phyloP scores from a whole-genome alignment of 2,329 filamentous ascomycete genomes.

The Calcarisporium arbuscula region DNA sequence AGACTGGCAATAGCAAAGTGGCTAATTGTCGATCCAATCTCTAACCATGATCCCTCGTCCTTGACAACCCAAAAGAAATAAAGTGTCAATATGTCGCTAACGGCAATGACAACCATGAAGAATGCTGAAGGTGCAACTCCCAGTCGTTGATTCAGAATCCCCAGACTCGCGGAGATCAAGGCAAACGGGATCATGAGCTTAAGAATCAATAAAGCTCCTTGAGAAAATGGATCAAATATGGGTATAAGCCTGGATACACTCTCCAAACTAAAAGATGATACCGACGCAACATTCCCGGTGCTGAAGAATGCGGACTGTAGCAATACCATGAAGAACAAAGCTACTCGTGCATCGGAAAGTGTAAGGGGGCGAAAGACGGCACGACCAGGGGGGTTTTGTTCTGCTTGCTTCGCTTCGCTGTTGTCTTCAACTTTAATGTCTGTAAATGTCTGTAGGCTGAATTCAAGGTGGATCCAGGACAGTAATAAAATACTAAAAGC shows the following conservation, averaged over 20 bases:
- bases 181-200: slow-evolving; percentile 94
- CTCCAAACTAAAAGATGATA: slow-evolving; percentile 90
- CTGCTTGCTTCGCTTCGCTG: slow-evolving; percentile 12
- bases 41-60: slow-evolving; percentile 94
- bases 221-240: slow-evolving; percentile 88
- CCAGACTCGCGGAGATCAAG: slow-evolving; percentile 87
- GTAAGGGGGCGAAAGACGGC: slow-evolving; percentile 66
- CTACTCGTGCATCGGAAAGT: slow-evolving; percentile 78
- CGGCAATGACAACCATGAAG: slow-evolving; percentile 90
- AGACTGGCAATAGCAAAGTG: slow-evolving; percentile 91
- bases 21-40: slow-evolving; percentile 94
- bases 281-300: slow-evolving; percentile 90
- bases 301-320: slow-evolving; percentile 95
- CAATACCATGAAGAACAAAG: slow-evolving; percentile 91
- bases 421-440: background rate
- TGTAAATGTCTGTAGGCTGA: slow-evolving; percentile 48
- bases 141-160: slow-evolving; percentile 78
- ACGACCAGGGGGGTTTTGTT: no score
- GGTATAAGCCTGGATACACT: slow-evolving; percentile 83
- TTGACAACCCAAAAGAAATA: slow-evolving; percentile 98
- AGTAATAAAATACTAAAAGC: slow-evolving; percentile 77
- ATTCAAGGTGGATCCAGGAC: slow-evolving; percentile 88
- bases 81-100: slow-evolving; percentile 85
- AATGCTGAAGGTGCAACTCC: slow-evolving; percentile 81
- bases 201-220: slow-evolving; percentile 77